Evolutionary conservation across 305 asterid genomes (phyloP).

Genomic region (Ajuga reptans): DNA sequence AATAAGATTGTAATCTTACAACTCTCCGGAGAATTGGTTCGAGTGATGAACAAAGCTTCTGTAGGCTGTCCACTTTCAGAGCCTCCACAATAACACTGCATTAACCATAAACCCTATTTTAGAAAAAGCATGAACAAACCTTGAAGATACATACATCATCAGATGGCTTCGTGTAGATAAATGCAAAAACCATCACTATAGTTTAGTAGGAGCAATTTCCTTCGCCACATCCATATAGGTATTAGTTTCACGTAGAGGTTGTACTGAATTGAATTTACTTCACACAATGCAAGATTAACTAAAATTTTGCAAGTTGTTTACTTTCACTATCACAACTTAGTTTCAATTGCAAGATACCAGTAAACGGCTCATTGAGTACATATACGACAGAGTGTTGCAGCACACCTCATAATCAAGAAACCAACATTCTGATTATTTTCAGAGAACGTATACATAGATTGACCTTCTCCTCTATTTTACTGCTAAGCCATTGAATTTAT

Average conservation of each 20-base stretch:
- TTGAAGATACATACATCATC: not conserved
- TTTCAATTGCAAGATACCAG: not conserved
- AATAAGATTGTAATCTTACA: conserved; percentile 47
- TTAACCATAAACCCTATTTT: conserved; percentile 25
- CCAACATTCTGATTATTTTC: not conserved
- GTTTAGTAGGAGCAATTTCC: not conserved
- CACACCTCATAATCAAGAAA: not conserved
- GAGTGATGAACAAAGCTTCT: conserved; percentile 88
- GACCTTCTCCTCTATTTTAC: not conserved
- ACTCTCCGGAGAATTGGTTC: conserved; percentile 97
- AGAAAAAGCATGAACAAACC: conserved; percentile 5
- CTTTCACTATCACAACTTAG: not conserved
- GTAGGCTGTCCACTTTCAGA: conserved; percentile 88
- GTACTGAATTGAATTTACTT: not conserved
- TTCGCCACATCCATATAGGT: not conserved
- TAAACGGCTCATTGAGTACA: not conserved
- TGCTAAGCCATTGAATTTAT: not conserved
- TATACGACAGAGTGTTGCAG: not conserved
- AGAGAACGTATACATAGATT: not conserved
- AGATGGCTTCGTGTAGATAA: not conserved
- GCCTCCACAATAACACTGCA: conserved; percentile 98
- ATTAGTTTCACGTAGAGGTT: not conserved
- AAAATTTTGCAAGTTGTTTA: not conserved
- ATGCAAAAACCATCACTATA: conserved; percentile 7
- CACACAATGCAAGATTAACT: not conserved